Base-by-base conservation (phyloP, 176 grass and related monocot genomes). In the Oryza coarctata region DNA sequence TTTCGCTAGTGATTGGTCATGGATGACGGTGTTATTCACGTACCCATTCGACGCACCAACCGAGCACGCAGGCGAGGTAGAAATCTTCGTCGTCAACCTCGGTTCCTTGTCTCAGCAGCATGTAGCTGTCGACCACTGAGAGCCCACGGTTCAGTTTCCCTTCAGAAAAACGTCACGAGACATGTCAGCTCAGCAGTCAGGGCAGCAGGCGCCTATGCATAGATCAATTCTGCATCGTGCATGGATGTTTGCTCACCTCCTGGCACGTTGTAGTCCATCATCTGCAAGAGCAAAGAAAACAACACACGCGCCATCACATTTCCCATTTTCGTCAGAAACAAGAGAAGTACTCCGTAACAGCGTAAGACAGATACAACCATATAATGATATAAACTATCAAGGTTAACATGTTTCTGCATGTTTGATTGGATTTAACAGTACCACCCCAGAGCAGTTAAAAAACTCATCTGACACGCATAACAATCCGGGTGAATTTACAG, bases 41-140 rank as follows among this genome's bases (percentile, higher is more conserved):
- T 80, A 88, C 87, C 87, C 87, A 89, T 77, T 89, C 83, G 57
- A 85, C 45, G 55, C 87, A 89, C 87, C 83, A 89, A 1, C 87
- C 82, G 11, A 89, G 82, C 0, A 85, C 87, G 32, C 82, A 85
- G 31, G 87, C 82, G 25, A 89, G 87, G 77, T 85, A 85, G 71
- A 89, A 75, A 31, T 89, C 77, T 29, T 85, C 82, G 7, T 89
- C 87, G 32, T 85, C 83, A 1, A 89, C 82, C 57, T 81, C 78
- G 6, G 71, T 72, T 20, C 87, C 87, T 72, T 89, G 57, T 9
- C 86, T 41, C 2, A 89, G 72, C 52, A 89, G 55, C 77, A 85
- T 85, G 82, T 85, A 89, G 65, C 87, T 89, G 71, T 89, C 82
- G 41, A 89, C 71, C 82, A 89, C 87, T 23, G 87, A 89, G 30